These are phyloP conservation scores for Metschnikowia hibisci DNA, from an alignment of 805 yeast genomes.

Conservation along the genomic window DNA sequence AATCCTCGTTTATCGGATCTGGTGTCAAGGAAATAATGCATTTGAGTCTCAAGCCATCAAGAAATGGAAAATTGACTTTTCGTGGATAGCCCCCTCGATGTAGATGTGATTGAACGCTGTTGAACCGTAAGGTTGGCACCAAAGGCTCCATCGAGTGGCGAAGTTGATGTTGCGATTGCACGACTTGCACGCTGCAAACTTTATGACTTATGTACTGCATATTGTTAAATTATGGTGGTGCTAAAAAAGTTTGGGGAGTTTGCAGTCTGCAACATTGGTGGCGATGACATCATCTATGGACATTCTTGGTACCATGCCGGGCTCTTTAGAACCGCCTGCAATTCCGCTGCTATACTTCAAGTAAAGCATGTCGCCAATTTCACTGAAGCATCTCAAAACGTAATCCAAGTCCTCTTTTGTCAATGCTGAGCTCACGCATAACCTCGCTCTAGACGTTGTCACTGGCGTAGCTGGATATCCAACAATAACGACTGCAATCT, in stretches of 20 bases:
- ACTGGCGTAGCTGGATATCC: conserved; percentile 98
- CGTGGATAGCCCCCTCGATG: conserved; percentile 89
- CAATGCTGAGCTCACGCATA: conserved; percentile 87
- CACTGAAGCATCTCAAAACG: conserved; percentile 63
- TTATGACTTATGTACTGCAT: background rate
- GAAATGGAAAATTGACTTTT: conserved; percentile 63
- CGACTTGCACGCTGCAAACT: background rate
- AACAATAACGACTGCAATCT: conserved; percentile 91
- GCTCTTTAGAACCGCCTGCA: conserved; percentile 62
- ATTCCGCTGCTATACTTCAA: conserved; percentile 76
- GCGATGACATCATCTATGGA: conserved; percentile 71
- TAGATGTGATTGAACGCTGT: conserved; percentile 61
- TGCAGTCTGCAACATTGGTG: conserved; percentile 65
- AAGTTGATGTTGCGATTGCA: background rate
- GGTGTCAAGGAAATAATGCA: conserved; percentile 81
- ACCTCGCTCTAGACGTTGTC: conserved; percentile 82
- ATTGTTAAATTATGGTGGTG: background rate
- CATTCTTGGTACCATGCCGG: conserved; percentile 67
- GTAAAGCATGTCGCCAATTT: conserved; percentile 71
- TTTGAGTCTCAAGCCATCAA: conserved; percentile 59
- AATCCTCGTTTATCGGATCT: conserved; percentile 53
- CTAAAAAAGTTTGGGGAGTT: conserved; percentile 18
- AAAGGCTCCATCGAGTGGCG: conserved; percentile 18
- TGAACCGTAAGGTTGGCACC: conserved; percentile 79
- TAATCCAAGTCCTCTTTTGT: conserved; percentile 92